Conservation (phyloP, 805 yeast genomes). For the Ogataea nakhonphanomensis region DNA sequence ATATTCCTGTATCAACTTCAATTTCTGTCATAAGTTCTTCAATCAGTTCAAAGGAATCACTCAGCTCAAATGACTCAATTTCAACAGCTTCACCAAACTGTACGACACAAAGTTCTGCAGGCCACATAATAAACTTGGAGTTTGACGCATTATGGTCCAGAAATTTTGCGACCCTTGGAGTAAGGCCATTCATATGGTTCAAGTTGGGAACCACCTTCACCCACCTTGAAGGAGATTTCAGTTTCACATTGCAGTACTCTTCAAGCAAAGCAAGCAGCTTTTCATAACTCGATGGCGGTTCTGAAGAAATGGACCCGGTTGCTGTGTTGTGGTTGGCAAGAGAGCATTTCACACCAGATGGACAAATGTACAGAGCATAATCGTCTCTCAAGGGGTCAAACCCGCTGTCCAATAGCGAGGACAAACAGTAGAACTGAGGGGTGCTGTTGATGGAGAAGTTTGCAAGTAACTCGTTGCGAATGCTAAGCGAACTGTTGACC, state of each 20-base stretch:
- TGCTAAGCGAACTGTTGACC: constrained; percentile 46
- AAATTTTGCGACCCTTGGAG: constrained; percentile 59
- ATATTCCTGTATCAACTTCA: constrained; percentile 13
- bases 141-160: constrained; percentile 35
- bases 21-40: constrained; percentile 28
- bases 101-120: constrained; percentile 58
- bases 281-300: constrained; percentile 41
- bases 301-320: constrained; percentile 33
- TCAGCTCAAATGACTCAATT: constrained; percentile 17
- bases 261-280: constrained; percentile 36
- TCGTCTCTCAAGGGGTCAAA: constrained; percentile 25
- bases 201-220: constrained; percentile 65
- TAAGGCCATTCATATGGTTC: constrained; percentile 63
- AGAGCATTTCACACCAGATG: constrained; percentile 52
- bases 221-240: constrained; percentile 42
- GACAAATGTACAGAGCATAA: constrained; percentile 47
- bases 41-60: constrained; percentile 27
- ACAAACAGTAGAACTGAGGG: constrained; percentile 20
- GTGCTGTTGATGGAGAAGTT: constrained; percentile 29
- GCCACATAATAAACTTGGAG: constrained; percentile 66
- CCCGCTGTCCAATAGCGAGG: constrained; percentile 13
- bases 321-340: constrained; percentile 34
- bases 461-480: constrained; percentile 41
- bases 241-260: constrained; percentile 32
- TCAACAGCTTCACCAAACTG: constrained; percentile 41